Base-by-base conservation (phyloP, 306 rosid genomes). In the Sphenostylis stenocarpa region DNA sequence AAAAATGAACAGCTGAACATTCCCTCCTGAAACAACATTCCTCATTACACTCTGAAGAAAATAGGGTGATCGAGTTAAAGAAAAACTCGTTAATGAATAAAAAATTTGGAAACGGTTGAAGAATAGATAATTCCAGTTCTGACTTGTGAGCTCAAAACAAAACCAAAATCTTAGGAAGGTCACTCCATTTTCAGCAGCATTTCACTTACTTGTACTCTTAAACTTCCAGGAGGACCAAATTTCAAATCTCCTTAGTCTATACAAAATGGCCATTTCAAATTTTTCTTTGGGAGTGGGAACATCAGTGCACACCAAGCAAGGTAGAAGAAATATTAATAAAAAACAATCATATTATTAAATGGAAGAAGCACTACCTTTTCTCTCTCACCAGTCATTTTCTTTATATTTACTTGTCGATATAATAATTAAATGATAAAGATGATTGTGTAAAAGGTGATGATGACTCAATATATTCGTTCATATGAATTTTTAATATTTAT, bases 261-360 rank as follows among this genome's bases (percentile, higher is more conserved):
- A 41, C 36, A 75, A 74, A 56, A 61, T 55, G 45, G 61, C 19
- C 31, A 33, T 16, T 77, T 57, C 43, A 17, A 47, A 72, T 65
- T 72, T 49, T 38, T 29, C 23, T 62, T 45, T 72, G 39, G 67
- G 24, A 48, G 47, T 45, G 60, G 60, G 67, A 60, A 65, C 71
- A 47, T 26, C 44, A 55, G 36, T 29, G 16, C 48, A 36, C 85
- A 71, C 73, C 41, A n/a, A 39, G 53, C 60, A 55, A 65, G 70
- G 39, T 23, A 47, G 44, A 24, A 23, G 8, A 77, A 65, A 47
- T 56, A 64, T 39, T 47, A n/a, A n/a, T 41, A 3, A 41, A 11
- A 72, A 70, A 60, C 34, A 57, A 36, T 17, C 3, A 28, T 23
- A 24, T 53, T 53, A 21, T 53, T 55, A 21, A 10, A 23, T 23